A percentile compares a stretch with the other conserved stretches of the same genome.
Evolutionary conservation across 2,329 filamentous ascomycete genomes (phyloP).

Genomic region (Alternaria panax): DNA sequence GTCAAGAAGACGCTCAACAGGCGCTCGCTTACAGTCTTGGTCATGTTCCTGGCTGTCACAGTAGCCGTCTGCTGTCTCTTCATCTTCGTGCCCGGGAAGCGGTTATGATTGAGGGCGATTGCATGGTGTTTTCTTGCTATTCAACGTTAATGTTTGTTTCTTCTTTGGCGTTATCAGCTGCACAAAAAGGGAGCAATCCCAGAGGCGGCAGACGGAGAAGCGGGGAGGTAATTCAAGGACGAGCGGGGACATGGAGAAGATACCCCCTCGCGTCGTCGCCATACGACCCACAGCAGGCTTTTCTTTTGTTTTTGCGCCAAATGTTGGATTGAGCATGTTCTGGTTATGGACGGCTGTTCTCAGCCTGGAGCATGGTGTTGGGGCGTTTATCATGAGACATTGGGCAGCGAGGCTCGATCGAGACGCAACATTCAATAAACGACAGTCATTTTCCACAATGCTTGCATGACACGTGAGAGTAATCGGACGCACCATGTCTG

Average conservation of each 20-base stretch:
- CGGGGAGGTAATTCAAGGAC: constrained; percentile 14
- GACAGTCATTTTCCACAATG: not conserved
- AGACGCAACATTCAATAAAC: not conserved
- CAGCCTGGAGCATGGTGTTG: constrained; percentile 18
- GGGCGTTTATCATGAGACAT: constrained; percentile 6
- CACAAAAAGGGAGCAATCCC: constrained; percentile 6
- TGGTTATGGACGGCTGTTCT: constrained; percentile 13
- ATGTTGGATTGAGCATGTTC: constrained; percentile 9
- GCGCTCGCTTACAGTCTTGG: constrained; percentile 80
- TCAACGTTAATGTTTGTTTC: constrained; percentile 31
- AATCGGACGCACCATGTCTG: not conserved
- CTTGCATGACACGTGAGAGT: not conserved
- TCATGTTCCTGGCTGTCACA: constrained; percentile 77
- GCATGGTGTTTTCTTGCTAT: constrained; percentile 9
- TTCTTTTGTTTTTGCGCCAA: constrained; percentile 17
- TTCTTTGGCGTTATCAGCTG: constrained; percentile 22
- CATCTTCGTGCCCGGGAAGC: constrained; percentile 90
- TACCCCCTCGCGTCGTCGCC: constrained; percentile 23
- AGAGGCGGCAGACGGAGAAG: constrained; percentile 5
- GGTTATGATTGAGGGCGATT: constrained; percentile 60
- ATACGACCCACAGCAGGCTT: constrained; percentile 17
- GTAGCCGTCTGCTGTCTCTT: constrained; percentile 87
- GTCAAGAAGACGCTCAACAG: constrained; percentile 85
- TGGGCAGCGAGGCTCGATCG: constrained; percentile 1
- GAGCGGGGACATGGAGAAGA: constrained; percentile 16